These are phyloP conservation scores for Hypoxylon sp. DNA, from an alignment of 2,329 filamentous ascomycete genomes.

Conservation along the genomic window DNA sequence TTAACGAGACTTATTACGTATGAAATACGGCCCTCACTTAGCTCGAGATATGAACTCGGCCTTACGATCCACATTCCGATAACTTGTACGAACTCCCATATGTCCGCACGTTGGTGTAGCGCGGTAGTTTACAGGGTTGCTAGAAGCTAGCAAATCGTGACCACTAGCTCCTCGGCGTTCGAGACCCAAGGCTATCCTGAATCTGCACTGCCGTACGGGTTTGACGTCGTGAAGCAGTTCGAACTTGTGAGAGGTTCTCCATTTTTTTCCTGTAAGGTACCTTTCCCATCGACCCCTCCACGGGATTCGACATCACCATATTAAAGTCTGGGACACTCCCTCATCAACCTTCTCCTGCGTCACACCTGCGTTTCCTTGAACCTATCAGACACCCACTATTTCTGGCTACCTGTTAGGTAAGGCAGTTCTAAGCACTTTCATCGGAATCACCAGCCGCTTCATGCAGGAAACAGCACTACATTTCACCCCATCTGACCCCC, in stretches of 20 bases:
- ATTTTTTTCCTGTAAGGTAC: slow-evolving; percentile 45
- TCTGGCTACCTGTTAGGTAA: slow-evolving; percentile 25
- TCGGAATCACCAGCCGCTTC: slow-evolving; percentile 42
- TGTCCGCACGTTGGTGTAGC: slow-evolving; percentile 11
- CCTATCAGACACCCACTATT: slow-evolving; percentile 35
- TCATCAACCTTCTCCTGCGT: slow-evolving; percentile 39
- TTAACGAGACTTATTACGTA: slow-evolving; percentile 36
- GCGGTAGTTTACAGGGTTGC: slow-evolving; percentile 22
- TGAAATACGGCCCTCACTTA: slow-evolving; percentile 20
- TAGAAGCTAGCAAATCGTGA: slow-evolving; percentile 35
- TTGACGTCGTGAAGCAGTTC: slow-evolving; percentile 37
- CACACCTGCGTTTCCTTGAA: slow-evolving; percentile 33
- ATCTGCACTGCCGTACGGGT: slow-evolving; percentile 25
- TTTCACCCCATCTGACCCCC: slow-evolving; percentile 44
- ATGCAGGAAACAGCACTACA: slow-evolving; percentile 40
- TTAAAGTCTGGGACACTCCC: slow-evolving; percentile 43
- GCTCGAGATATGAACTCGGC: slow-evolving; percentile 20
- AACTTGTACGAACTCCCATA: slow-evolving; percentile 24
- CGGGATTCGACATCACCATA: slow-evolving; percentile 39
- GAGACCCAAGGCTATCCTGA: slow-evolving; percentile 20
- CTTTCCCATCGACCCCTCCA: slow-evolving; percentile 38
- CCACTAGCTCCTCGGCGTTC: slow-evolving; percentile 39
- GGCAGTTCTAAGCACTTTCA: slow-evolving; percentile 28
- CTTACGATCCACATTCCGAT: slow-evolving; percentile 27
- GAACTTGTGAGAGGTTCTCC: slow-evolving; percentile 31